These are phyloP conservation scores for Cronartium quercuum DNA, from an alignment of 1,284 basidiomycete genomes.

Conservation along the genomic window DNA sequence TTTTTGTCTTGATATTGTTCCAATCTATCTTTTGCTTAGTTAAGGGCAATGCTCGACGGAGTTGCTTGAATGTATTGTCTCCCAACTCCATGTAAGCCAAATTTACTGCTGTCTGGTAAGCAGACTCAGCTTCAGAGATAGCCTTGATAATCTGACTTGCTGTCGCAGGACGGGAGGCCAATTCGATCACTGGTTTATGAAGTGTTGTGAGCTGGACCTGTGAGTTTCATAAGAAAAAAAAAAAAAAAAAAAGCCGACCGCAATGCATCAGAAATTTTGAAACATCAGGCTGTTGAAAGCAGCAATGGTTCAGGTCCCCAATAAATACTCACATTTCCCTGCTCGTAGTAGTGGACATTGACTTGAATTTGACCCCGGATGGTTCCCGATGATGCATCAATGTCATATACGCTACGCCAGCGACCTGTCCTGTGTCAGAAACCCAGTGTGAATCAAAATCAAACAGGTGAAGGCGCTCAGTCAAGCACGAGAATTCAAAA, in stretches of 20 bases:
- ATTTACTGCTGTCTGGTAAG: constrained; percentile 2
- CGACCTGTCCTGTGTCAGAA: constrained; percentile 62
- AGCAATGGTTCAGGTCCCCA: not conserved
- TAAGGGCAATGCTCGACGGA: constrained; percentile 78
- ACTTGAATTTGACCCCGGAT: constrained; percentile 61
- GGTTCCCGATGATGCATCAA: constrained; percentile 49
- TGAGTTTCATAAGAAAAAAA: not conserved
- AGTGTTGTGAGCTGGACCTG: constrained; percentile 19
- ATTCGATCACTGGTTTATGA: not conserved
- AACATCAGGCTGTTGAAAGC: not conserved
- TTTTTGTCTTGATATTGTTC: constrained; percentile 63
- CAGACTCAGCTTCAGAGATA: not conserved
- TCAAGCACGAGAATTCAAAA: not conserved
- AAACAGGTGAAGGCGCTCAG: not conserved
- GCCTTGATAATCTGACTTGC: not conserved
- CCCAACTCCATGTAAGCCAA: constrained; percentile 9
- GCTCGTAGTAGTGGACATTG: constrained; percentile 92
- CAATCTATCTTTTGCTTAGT: constrained; percentile 90
- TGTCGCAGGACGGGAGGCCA: not conserved
- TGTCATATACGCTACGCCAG: constrained; percentile 62
- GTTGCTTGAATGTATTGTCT: constrained; percentile 50
- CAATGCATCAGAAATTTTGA: constrained; percentile 34
- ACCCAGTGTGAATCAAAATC: not conserved
- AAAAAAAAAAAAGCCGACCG: not conserved
- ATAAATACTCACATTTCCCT: constrained; percentile 67